Percentiles rank a stretch among this genome's conserved stretches.
phyloP scores from a whole-genome alignment of 345 rosid species.

The Brassica napus region DNA sequence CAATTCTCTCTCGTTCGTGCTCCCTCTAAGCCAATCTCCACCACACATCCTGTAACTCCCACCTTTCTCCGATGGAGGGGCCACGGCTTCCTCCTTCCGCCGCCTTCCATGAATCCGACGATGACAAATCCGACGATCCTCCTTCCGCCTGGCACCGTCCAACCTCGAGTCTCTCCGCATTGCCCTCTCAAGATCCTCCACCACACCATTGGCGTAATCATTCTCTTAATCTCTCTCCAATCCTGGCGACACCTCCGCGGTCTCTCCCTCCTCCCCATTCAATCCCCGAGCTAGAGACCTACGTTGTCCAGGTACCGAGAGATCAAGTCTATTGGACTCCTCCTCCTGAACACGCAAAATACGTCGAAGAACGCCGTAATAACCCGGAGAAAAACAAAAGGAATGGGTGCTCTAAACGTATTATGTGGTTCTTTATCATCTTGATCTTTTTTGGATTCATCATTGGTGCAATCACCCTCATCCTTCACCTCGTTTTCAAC shows the following conservation, averaged over 20 bases:
- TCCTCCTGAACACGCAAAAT: slow-evolving; percentile 56
- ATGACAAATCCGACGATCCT: slow-evolving; percentile 26
- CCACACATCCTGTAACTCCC: slow-evolving; percentile 35
- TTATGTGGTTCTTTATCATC: slow-evolving; percentile 31
- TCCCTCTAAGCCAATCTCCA: slow-evolving; percentile 35
- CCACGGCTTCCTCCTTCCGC: slow-evolving; percentile 45
- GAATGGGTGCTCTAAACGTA: slow-evolving; percentile 13
- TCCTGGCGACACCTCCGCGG: slow-evolving; percentile 4
- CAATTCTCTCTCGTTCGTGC: slow-evolving; percentile 23
- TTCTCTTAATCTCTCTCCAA: slow-evolving; percentile 33
- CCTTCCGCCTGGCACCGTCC: slow-evolving; percentile 36
- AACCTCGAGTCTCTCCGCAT: slow-evolving; percentile 31
- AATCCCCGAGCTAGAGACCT: slow-evolving; percentile 39
- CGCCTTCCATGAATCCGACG: slow-evolving; percentile 26
- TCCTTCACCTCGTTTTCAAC: slow-evolving; percentile 8
- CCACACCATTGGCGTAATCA: slow-evolving; percentile 34
- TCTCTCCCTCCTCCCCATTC: slow-evolving; percentile 22
- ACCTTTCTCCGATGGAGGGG: slow-evolving; percentile 67
- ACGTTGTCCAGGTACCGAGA: slow-evolving; percentile 64
- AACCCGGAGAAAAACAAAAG: slow-evolving; percentile 27
- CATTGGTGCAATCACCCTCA: slow-evolving; percentile 21
- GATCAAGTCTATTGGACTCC: slow-evolving; percentile 71
- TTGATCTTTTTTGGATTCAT: slow-evolving; percentile 28
- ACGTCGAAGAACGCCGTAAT: slow-evolving; percentile 41
- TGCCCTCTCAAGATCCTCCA: slow-evolving; percentile 32